A percentile compares a stretch with the other conserved stretches of the same genome.
Conservation (phyloP, 106 monocot genomes). For the Apostasia shenzhenica region DNA sequence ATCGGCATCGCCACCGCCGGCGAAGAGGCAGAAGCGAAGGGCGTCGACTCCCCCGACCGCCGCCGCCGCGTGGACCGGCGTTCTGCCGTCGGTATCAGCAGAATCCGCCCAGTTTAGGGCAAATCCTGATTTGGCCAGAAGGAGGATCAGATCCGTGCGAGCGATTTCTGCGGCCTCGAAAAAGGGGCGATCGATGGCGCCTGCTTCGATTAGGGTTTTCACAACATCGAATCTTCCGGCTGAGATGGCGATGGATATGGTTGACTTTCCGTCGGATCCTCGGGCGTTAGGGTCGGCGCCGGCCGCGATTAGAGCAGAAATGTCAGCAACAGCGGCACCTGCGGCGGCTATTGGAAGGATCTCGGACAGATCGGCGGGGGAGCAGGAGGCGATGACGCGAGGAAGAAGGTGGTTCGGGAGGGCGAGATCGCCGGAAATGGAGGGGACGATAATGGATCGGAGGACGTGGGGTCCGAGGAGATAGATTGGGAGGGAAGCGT, state of each 20-base stretch:
- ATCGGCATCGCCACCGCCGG: slow-evolving; percentile 22
- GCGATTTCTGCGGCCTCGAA: slow-evolving; percentile 18
- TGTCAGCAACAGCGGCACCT: neutral
- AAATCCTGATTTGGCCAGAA: neutral
- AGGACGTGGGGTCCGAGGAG: slow-evolving; percentile 3
- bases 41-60: slow-evolving; percentile 17
- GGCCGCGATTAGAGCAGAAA: slow-evolving; percentile 21
- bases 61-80: slow-evolving; percentile 29
- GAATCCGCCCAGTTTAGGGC: slow-evolving; percentile 6
- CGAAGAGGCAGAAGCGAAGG: slow-evolving; percentile 8
- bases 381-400: slow-evolving; percentile 11
- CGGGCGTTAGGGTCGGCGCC: slow-evolving; percentile 17
- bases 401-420: neutral
- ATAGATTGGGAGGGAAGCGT: neutral
- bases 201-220: slow-evolving; percentile 9
- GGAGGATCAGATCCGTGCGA: slow-evolving; percentile 12
- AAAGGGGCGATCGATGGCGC: slow-evolving; percentile 20
- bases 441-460: neutral
- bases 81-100: slow-evolving; percentile 13
- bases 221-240: slow-evolving; percentile 14
- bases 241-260: slow-evolving; percentile 19
- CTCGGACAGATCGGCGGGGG: slow-evolving; percentile 8
- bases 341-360: slow-evolving; percentile 19
- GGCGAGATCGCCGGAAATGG: neutral
- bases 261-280: slow-evolving; percentile 8